A percentile compares a stretch with the other conserved stretches of the same genome.
Evolutionary conservation across 129 eudicot species (phyloP).

Genomic region (Centrapalus pauciflorus): DNA sequence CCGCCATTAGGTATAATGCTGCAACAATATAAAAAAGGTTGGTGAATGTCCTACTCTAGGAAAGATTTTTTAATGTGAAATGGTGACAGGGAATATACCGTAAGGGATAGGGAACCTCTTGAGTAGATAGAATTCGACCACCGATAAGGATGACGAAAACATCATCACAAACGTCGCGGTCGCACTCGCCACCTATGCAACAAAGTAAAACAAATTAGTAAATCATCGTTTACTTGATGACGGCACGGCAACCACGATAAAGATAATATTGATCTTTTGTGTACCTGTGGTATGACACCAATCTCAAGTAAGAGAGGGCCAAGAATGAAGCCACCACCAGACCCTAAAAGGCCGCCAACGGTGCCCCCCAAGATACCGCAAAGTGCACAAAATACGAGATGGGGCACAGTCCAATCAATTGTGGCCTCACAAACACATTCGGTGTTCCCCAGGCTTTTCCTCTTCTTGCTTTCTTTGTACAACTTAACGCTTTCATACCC

Average conservation of each 20-base stretch:
- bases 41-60: background rate
- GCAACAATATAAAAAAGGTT: slow-evolving; percentile 25
- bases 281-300: slow-evolving; percentile 98
- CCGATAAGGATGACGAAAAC: slow-evolving; percentile 87
- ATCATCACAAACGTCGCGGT: slow-evolving; percentile 99
- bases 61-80: background rate
- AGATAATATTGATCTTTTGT: background rate
- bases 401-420: slow-evolving; percentile 64
- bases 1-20: slow-evolving; percentile 74
- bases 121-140: slow-evolving; percentile 91
- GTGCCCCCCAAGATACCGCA: slow-evolving; percentile 93
- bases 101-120: slow-evolving; percentile 79
- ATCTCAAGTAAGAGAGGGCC: slow-evolving; percentile 93
- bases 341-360: slow-evolving; percentile 91
- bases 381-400: slow-evolving; percentile 74
- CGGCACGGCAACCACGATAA: background rate
- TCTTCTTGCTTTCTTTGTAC: slow-evolving; percentile 61
- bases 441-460: slow-evolving; percentile 48
- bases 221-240: slow-evolving; percentile 1
- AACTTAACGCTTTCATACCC: slow-evolving; percentile 64
- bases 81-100: slow-evolving; percentile 41
- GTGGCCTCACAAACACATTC: slow-evolving; percentile 81
- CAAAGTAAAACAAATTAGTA: background rate
- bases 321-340: slow-evolving; percentile 96
- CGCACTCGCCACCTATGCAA: slow-evolving; percentile 76